Percentiles rank a stretch among this genome's conserved stretches.
phyloP scores from a whole-genome alignment of 192 early-diverging fungal genomes.

The Entophlyctis luteolus region DNA sequence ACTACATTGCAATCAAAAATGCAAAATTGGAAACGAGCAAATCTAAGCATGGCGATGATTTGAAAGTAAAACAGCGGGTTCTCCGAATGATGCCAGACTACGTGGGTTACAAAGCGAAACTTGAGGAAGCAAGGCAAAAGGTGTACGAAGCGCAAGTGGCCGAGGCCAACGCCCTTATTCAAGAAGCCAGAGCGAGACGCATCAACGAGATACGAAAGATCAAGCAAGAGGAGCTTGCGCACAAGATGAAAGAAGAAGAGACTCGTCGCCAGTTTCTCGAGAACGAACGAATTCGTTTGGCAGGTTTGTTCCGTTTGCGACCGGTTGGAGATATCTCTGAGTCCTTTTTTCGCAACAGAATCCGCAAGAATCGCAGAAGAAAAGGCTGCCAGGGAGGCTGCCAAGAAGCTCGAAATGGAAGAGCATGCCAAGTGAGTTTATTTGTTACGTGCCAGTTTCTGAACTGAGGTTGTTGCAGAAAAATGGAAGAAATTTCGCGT shows the following conservation, averaged over 20 bases:
- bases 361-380: slow-evolving; percentile 22
- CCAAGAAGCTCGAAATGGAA: slow-evolving; percentile 26
- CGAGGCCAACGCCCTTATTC: slow-evolving; percentile 61
- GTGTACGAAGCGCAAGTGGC: slow-evolving; percentile 52
- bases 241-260: slow-evolving; percentile 31
- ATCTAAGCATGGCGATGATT: slow-evolving; percentile 65
- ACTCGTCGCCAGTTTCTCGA: slow-evolving; percentile 20
- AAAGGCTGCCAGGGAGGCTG: slow-evolving; percentile 17
- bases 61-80: slow-evolving; percentile 76
- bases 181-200: slow-evolving; percentile 67
- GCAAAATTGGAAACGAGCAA: slow-evolving; percentile 63
- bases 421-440: slow-evolving; percentile 27
- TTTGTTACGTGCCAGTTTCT: not conserved
- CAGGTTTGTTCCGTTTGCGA: slow-evolving; percentile 17
- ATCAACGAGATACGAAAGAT: slow-evolving; percentile 57
- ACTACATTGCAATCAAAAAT: slow-evolving; percentile 70
- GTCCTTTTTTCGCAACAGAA: slow-evolving; percentile 26
- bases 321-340: not conserved
- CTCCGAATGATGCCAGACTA: slow-evolving; percentile 80
- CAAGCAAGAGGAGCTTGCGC: slow-evolving; percentile 48
- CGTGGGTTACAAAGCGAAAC: slow-evolving; percentile 48
- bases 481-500: slow-evolving; percentile 30
- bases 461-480: slow-evolving; percentile 13
- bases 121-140: slow-evolving; percentile 56
- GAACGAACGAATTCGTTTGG: slow-evolving; percentile 28